phyloP scores from a whole-genome alignment of 2,329 filamentous ascomycete species.

The Penicillium brasilianum region DNA sequence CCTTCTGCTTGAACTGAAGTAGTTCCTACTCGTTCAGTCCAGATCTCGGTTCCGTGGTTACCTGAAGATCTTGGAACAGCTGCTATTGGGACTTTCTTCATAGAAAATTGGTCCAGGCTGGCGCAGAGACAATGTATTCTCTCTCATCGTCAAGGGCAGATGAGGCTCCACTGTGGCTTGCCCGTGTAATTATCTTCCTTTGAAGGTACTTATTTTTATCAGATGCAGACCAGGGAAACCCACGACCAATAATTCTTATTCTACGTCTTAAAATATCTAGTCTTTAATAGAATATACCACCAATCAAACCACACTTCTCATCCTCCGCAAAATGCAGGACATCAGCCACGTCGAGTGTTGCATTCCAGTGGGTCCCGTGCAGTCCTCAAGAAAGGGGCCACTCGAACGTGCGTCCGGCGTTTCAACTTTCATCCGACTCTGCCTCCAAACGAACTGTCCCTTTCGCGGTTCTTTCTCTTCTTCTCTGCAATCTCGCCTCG shows the following conservation, averaged over 20 bases:
- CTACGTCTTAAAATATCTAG: background rate
- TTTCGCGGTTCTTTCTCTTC: background rate
- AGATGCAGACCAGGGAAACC: background rate
- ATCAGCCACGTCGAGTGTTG: background rate
- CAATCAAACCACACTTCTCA: background rate
- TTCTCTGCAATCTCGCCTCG: background rate
- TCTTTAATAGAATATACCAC: background rate
- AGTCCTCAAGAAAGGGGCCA: background rate
- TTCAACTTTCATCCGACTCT: background rate
- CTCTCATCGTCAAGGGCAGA: background rate
- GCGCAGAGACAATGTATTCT: background rate
- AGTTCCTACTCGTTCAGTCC: background rate
- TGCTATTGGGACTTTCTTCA: background rate
- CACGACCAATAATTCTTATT: background rate
- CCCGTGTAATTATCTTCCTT: background rate
- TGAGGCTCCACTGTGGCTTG: constrained; percentile 4
- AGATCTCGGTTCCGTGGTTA: background rate
- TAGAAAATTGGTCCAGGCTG: background rate
- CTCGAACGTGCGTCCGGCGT: background rate
- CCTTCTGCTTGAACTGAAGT: background rate
- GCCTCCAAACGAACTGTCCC: background rate
- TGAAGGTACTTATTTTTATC: background rate
- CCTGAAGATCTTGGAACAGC: background rate
- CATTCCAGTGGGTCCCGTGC: constrained; percentile 2
- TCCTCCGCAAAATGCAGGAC: background rate